Conservation (phyloP, 2,329 filamentous ascomycete genomes). For the Colletotrichum zoysiae region DNA sequence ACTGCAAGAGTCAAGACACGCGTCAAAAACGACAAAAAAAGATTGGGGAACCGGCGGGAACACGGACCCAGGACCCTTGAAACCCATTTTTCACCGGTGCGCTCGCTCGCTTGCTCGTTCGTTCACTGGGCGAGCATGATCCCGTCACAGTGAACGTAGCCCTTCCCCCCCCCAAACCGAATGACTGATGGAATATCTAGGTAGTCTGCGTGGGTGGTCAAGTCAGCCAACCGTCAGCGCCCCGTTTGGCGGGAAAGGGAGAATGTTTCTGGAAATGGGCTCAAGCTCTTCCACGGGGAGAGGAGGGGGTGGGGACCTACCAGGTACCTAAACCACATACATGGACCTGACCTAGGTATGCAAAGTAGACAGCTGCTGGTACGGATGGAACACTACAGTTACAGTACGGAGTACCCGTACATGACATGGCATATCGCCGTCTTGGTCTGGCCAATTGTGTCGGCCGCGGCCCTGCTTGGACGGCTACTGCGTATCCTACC, state of each 20-base stretch:
- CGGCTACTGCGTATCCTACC: no score
- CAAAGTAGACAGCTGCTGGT: no score
- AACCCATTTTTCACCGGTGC: slow-evolving; percentile 35
- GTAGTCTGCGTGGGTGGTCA: no score
- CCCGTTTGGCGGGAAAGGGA: not conserved
- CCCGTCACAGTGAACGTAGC: not conserved
- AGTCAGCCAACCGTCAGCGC: not conserved
- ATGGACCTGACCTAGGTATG: no score
- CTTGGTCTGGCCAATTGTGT: no score
- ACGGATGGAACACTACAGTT: no score
- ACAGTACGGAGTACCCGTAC: no score
- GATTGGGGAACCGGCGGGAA: slow-evolving; percentile 35
- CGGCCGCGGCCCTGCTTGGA: no score
- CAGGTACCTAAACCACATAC: not conserved
- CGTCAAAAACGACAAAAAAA: slow-evolving; percentile 26
- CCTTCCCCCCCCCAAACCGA: not conserved
- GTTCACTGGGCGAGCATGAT: not conserved
- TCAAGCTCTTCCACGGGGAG: not conserved
- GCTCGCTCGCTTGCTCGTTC: not conserved
- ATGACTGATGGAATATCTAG: not conserved
- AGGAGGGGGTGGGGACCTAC: not conserved
- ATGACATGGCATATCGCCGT: not conserved
- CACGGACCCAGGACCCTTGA: slow-evolving; percentile 39
- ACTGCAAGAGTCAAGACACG: slow-evolving; percentile 35
- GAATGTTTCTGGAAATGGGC: slow-evolving; percentile 37